Evolutionary conservation across 495 filamentous ascomycete species (phyloP).

Genomic region (Amphirosellinia nigrospora): DNA sequence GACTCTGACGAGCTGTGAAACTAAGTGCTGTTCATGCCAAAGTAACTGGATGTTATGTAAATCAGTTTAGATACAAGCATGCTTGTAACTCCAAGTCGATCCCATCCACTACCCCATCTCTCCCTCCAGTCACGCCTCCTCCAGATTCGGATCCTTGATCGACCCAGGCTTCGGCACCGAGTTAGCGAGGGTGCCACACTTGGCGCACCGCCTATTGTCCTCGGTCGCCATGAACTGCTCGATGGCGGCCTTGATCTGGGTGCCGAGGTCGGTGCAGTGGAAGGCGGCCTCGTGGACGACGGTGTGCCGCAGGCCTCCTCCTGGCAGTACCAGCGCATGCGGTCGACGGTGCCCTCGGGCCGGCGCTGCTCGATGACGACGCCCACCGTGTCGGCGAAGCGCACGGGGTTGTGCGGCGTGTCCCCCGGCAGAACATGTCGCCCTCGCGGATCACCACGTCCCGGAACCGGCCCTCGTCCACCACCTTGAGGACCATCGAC

Average conservation of each 20-base stretch:
- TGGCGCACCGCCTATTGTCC: constrained; percentile 75
- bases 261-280: constrained; percentile 91
- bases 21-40: not conserved
- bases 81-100: not conserved
- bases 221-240: constrained; percentile 76
- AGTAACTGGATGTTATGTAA: too few species aligned
- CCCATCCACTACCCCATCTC: not conserved
- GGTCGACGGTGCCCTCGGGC: constrained; percentile 72
- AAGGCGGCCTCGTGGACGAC: constrained; percentile 88
- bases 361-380: constrained; percentile 89
- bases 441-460: constrained; percentile 92
- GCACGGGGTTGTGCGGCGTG: constrained; percentile 80
- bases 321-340: constrained; percentile 90
- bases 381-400: constrained; percentile 71
- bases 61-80: not conserved
- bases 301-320: constrained; percentile 57
- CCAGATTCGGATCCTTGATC: constrained; percentile 59
- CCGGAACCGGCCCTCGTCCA: constrained; percentile 70
- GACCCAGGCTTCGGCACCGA: constrained; percentile 55
- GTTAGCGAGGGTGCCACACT: constrained; percentile 76
- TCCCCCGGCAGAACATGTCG: constrained; percentile 93
- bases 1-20: not conserved
- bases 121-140: constrained; percentile 24
- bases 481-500: constrained; percentile 90
- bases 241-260: constrained; percentile 94